Percentiles rank a stretch among this genome's conserved stretches.
Evolutionary conservation across 23 red algal genomes (phyloP).

Genomic region (Gracilaria domingensis): DNA sequence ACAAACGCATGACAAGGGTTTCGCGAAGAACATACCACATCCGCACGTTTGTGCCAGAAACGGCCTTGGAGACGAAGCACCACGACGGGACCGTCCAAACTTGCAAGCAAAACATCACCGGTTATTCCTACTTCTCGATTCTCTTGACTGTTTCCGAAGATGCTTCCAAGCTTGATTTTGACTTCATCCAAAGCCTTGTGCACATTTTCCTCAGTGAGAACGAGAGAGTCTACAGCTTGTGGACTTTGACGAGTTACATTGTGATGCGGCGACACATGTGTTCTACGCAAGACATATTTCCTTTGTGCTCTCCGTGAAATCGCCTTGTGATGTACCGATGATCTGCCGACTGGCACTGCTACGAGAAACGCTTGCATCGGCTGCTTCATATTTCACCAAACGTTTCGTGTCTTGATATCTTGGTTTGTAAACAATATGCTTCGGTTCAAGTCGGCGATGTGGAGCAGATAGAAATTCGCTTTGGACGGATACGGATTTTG

Average conservation of each 20-base stretch:
- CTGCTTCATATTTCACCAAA: too few species aligned
- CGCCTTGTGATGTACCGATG: neutral
- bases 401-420: neutral
- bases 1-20: neutral
- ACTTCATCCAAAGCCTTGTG: constrained; percentile 75
- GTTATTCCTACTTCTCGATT: constrained; percentile 91
- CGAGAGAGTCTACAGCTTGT: constrained; percentile 24
- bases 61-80: constrained; percentile 77
- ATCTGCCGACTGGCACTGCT: neutral
- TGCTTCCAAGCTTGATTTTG: constrained; percentile 66
- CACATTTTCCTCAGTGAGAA: constrained; percentile 82
- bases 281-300: neutral
- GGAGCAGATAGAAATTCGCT: too few species aligned
- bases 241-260: neutral
- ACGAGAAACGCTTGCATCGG: neutral
- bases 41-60: constrained; percentile 91
- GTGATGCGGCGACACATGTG: neutral
- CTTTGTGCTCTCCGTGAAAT: neutral
- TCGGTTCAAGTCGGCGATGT: too few species aligned
- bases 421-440: too few species aligned
- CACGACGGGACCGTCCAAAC: constrained; percentile 79
- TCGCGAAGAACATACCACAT: constrained; percentile 67
- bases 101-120: constrained; percentile 74
- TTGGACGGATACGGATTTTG: too few species aligned
- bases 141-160: constrained; percentile 85